Percentiles rank a stretch among this genome's conserved stretches.
These are phyloP conservation scores for Arthrobotrys megalospora DNA, from an alignment of 2,329 filamentous ascomycete species.

Conservation along the genomic window DNA sequence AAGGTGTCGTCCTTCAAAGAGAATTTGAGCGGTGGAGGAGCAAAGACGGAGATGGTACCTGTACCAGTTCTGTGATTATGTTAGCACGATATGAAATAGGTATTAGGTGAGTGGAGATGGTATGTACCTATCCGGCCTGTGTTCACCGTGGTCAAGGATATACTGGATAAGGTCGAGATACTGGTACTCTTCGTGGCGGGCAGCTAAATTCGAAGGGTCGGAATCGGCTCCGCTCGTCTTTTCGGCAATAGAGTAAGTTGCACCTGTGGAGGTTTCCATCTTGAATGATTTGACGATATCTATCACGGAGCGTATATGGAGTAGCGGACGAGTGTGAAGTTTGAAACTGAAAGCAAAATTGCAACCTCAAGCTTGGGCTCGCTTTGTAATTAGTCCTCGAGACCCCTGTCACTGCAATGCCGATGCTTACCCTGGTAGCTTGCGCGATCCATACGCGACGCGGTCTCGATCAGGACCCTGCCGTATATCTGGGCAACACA, in stretches of 20 bases:
- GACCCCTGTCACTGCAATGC: no score
- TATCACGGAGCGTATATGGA: no score
- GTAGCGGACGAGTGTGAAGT: no score
- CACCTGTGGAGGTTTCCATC: constrained; percentile 11
- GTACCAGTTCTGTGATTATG: constrained; percentile 82
- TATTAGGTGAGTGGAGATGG: not conserved
- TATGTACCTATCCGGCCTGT: constrained; percentile 83
- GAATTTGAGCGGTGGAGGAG: constrained; percentile 89
- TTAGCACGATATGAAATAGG: not conserved
- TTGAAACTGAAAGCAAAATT: not conserved
- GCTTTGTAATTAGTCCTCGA: no score
- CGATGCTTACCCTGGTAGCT: no score
- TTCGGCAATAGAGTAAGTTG: constrained; percentile 43
- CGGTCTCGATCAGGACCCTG: no score
- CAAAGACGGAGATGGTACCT: constrained; percentile 90
- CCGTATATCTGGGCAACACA: no score
- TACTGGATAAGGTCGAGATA: constrained; percentile 90
- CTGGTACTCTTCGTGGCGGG: constrained; percentile 86
- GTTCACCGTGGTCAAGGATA: constrained; percentile 86
- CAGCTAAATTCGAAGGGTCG: not conserved
- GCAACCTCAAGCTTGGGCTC: no score
- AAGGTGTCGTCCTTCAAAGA: constrained; percentile 83
- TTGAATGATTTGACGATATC: not conserved
- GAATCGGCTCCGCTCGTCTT: constrained; percentile 42
- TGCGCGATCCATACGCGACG: no score